Evolutionary conservation across 306 rosid species (phyloP).

Genomic region (Rosa multiflora): DNA sequence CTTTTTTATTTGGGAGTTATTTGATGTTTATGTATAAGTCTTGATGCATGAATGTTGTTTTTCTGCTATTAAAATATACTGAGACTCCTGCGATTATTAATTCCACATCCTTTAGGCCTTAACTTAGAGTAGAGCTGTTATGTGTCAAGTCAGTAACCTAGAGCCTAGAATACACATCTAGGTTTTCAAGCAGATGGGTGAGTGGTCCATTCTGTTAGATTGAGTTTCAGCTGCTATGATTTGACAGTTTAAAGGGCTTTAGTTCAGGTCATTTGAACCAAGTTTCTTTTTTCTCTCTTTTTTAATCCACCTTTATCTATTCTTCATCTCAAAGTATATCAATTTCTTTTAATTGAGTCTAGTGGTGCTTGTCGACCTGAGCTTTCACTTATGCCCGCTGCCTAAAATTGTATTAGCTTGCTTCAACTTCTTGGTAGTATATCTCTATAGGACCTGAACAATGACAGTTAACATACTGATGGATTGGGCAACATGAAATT

Average conservation of each 20-base stretch:
- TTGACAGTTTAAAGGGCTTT: not conserved
- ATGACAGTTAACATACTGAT: not conserved
- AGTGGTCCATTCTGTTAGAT: slow-evolving; percentile 10
- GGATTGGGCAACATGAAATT: not conserved
- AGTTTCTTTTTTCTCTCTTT: not conserved
- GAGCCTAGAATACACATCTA: not conserved
- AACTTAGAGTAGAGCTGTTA: not conserved
- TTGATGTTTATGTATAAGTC: slow-evolving; percentile 16
- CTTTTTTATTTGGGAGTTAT: slow-evolving; percentile 22
- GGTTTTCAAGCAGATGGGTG: not conserved
- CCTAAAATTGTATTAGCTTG: not conserved
- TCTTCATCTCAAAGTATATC: not conserved
- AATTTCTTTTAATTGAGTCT: not conserved
- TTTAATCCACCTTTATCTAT: not conserved
- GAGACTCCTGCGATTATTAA: not conserved
- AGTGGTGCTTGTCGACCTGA: not conserved
- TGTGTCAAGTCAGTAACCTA: not conserved
- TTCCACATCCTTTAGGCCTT: not conserved
- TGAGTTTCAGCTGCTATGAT: slow-evolving; percentile 3
- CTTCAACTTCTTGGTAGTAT: not conserved
- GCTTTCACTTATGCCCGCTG: not conserved
- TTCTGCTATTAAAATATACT: not conserved
- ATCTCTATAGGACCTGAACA: not conserved
- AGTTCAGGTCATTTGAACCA: not conserved
- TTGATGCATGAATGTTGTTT: slow-evolving; percentile 13